phyloP scores from a whole-genome alignment of 257 asterid species.

The Haberlea rhodopensis region DNA sequence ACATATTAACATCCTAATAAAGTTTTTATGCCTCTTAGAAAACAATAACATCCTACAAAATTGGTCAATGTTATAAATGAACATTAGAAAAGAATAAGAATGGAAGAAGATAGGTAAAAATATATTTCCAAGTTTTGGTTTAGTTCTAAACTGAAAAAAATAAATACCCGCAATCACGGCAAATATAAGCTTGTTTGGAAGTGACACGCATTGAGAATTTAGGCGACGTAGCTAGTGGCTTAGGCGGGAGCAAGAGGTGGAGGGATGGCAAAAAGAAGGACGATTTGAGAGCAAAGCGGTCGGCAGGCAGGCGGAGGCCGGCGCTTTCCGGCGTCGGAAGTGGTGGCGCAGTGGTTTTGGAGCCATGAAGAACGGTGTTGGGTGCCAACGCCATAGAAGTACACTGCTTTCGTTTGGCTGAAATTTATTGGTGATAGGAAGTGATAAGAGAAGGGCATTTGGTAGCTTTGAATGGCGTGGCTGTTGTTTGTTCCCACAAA shows the following conservation, averaged over 20 bases:
- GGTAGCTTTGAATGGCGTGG: slow-evolving; percentile 6
- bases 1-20: too few relatives aligned
- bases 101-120: too few relatives aligned
- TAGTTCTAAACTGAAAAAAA: too few relatives aligned
- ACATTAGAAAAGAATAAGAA: too few relatives aligned
- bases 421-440: slow-evolving; percentile 16
- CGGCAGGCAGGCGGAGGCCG: slow-evolving; percentile 48
- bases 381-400: slow-evolving; percentile 76
- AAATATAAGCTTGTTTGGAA: slow-evolving; percentile 83
- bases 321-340: slow-evolving; percentile 36
- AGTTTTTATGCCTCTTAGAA: too few relatives aligned
- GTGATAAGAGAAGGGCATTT: slow-evolving; percentile 44
- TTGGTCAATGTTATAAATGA: too few relatives aligned
- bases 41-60: too few relatives aligned
- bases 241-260: slow-evolving; percentile 46
- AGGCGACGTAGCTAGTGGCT: slow-evolving; percentile 46
- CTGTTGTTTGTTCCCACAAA: not conserved
- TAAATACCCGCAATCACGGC: slow-evolving; percentile 99
- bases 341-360: slow-evolving; percentile 39
- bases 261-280: slow-evolving; percentile 63
- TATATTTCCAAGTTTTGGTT: too few relatives aligned
- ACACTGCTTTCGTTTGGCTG: slow-evolving; percentile 5
- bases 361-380: slow-evolving; percentile 31
- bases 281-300: slow-evolving; percentile 55
- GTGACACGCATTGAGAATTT: slow-evolving; percentile 74